These are phyloP conservation scores for Penicillium fimorum DNA, from an alignment of 495 filamentous ascomycete genomes.

Conservation along the genomic window DNA sequence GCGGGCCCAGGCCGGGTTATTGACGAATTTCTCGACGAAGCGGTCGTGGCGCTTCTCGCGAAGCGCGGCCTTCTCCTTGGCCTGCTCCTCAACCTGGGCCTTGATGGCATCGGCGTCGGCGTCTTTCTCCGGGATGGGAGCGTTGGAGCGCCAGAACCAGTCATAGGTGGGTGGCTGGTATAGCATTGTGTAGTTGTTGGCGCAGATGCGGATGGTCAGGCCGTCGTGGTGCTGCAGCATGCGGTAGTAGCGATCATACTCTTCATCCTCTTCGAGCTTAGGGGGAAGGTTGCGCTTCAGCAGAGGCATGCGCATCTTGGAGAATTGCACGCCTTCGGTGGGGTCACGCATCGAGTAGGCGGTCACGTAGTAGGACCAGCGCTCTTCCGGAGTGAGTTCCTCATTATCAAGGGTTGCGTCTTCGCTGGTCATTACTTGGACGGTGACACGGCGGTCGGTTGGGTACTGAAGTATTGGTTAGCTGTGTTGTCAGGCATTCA, in stretches of 20 bases:
- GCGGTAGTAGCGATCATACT: slow-evolving; percentile 47
- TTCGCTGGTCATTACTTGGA: slow-evolving; percentile 74
- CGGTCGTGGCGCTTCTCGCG: slow-evolving; percentile 58
- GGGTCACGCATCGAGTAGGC: slow-evolving; percentile 83
- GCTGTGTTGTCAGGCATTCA: slow-evolving; percentile 15
- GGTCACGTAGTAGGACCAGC: slow-evolving; percentile 92
- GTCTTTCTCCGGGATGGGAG: slow-evolving; percentile 21
- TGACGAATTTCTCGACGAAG: slow-evolving; percentile 69
- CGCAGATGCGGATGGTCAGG: slow-evolving; percentile 74
- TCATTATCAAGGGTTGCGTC: slow-evolving; percentile 74
- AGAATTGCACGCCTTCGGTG: slow-evolving; percentile 76
- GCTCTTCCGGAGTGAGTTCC: slow-evolving; percentile 54
- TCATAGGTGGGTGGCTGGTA: slow-evolving; percentile 70
- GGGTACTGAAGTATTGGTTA: slow-evolving; percentile 42
- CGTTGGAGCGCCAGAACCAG: slow-evolving; percentile 51
- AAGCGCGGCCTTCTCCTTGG: slow-evolving; percentile 43
- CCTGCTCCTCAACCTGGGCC: slow-evolving; percentile 44
- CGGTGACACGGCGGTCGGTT: slow-evolving; percentile 53
- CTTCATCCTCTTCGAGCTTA: slow-evolving; percentile 49
- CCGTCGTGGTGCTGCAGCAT: slow-evolving; percentile 67
- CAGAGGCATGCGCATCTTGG: slow-evolving; percentile 62
- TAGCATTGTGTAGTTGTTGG: slow-evolving; percentile 77
- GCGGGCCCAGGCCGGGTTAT: slow-evolving; percentile 75
- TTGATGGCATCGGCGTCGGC: slow-evolving; percentile 23
- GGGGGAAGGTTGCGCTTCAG: slow-evolving; percentile 71